Conservation (phyloP, 306 rosid species). For the Prunus campanulata region DNA sequence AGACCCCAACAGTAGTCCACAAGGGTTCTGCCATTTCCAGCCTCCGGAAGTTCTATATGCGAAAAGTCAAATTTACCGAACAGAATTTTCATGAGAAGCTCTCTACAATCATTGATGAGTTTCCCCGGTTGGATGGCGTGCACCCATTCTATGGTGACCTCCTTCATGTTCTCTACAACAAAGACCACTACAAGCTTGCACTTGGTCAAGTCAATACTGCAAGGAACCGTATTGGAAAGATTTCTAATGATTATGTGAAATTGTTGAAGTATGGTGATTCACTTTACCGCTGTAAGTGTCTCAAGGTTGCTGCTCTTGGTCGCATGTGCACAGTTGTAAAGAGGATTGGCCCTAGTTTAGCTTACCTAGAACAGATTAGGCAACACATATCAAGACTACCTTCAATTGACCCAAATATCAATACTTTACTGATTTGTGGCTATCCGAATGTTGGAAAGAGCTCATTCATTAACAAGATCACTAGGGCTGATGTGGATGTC, state of each 20-base stretch:
- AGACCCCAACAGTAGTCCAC: slow-evolving; percentile 82
- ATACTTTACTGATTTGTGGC: slow-evolving; percentile 81
- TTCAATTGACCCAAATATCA: slow-evolving; percentile 73
- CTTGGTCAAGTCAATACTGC: slow-evolving; percentile 93
- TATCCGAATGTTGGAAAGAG: slow-evolving; percentile 95
- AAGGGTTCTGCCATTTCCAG: slow-evolving; percentile 70
- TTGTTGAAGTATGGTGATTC: slow-evolving; percentile 85
- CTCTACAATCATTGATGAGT: slow-evolving; percentile 72
- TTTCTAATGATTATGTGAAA: slow-evolving; percentile 73
- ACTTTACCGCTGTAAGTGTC: slow-evolving; percentile 71
- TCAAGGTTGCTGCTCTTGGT: slow-evolving; percentile 94
- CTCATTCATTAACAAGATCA: slow-evolving; percentile 84
- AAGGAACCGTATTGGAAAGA: slow-evolving; percentile 73
- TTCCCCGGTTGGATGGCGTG: slow-evolving; percentile 75
- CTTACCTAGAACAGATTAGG: slow-evolving; percentile 81
- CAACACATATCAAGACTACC: slow-evolving; percentile 96
- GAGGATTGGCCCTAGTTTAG: slow-evolving; percentile 83
- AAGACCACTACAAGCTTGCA: slow-evolving; percentile 93
- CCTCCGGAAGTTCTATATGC: slow-evolving; percentile 67
- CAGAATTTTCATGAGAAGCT: slow-evolving; percentile 70
- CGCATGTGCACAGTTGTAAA: slow-evolving; percentile 92
- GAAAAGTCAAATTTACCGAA: slow-evolving; percentile 73
- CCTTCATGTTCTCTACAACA: slow-evolving; percentile 84
- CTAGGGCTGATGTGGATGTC: slow-evolving; percentile 92
- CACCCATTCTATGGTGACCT: slow-evolving; percentile 88